Evolutionary conservation across 106 monocot genomes (phyloP), one percentile per base, ranked within the genome.

Genomic region (Phalaenopsis aphrodite): DNA sequence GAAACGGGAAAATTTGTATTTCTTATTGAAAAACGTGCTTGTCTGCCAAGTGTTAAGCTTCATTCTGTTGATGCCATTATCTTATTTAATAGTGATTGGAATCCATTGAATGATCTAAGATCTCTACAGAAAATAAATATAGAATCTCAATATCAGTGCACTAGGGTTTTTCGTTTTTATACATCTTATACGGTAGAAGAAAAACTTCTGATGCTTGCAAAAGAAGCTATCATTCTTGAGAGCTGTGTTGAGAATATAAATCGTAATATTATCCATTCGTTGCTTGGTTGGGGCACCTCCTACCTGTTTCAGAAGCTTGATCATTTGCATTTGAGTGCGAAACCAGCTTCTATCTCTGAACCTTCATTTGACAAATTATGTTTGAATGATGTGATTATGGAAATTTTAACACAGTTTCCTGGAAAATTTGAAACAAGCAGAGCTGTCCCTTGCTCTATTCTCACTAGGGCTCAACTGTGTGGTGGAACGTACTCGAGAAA

Each of bases 51-150:
- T 79, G 85, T 95, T 56, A 93, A 91, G 77, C 89, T 99, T 82
- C 89, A 84, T 42, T 88, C 91, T 37, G 89, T 99, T 82, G 95
- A 95, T 91, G 89, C 87, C 80, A 84, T 95, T 81, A 82, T 99
- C 71, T 90, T 99, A 56, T 99, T 82, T 81, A 55, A 89, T 78
- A 93, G 94, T 83, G 93, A 99, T 78, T 99, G 99, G 99, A 99
- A 95, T 84, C 95, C 93, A 65, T 75, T 91, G 78, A 88, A 86
- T 88, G 99, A 99, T 43, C 46, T 94, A 66, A 89, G 87, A 82
- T 85, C 84, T 4, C 87, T 99, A 75, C 92, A 95, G 21, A 92
- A 37, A 77, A 88, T 99, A 81, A 92, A 78, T 73, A 80, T 99
- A 19, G 86, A 88, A 73, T 88, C 93, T 24, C 81, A 80, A 39